Percentiles rank a stretch among this genome's conserved stretches.
phyloP scores from a whole-genome alignment of 208 protist species.

The Eutreptiella sp. region DNA sequence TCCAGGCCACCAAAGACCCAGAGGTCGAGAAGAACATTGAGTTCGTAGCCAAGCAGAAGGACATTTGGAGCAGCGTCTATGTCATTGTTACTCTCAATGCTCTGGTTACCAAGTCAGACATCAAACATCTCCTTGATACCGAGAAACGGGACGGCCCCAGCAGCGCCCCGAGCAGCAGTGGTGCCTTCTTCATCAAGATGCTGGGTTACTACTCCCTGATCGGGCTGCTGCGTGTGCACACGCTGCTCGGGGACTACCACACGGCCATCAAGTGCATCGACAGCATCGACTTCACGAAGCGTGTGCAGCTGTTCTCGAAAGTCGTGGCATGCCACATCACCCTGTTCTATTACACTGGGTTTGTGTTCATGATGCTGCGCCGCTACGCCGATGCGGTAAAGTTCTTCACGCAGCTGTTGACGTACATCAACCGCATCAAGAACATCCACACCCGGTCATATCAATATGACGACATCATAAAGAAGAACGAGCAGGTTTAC shows the following conservation, averaged over 20 bases:
- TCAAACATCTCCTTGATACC: slow-evolving; percentile 18
- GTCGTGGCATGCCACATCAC: slow-evolving; percentile 64
- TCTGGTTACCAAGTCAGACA: slow-evolving; percentile 36
- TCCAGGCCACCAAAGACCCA: background rate
- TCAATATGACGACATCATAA: slow-evolving; percentile 51
- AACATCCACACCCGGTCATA: slow-evolving; percentile 41
- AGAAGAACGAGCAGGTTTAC: slow-evolving; percentile 67
- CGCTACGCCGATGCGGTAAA: slow-evolving; percentile 55
- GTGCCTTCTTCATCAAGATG: slow-evolving; percentile 11
- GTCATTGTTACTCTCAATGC: slow-evolving; percentile 44
- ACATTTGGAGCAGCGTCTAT: slow-evolving; percentile 38
- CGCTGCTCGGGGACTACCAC: slow-evolving; percentile 61
- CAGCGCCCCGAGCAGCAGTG: slow-evolving; percentile 1
- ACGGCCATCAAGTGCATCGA: slow-evolving; percentile 46
- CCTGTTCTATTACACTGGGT: slow-evolving; percentile 68
- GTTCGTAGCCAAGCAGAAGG: background rate
- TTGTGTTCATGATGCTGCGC: slow-evolving; percentile 61
- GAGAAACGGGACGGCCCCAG: background rate
- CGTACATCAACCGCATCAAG: slow-evolving; percentile 51
- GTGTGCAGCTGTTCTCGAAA: slow-evolving; percentile 35
- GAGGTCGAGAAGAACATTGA: background rate
- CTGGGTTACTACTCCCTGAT: slow-evolving; percentile 65
- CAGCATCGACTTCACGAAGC: slow-evolving; percentile 44
- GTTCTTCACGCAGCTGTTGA: background rate
- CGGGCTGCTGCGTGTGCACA: slow-evolving; percentile 55